Percentiles rank a stretch among this genome's conserved stretches.
phyloP scores from a whole-genome alignment of 2,329 filamentous ascomycete genomes.

The Xylariomycetidae sp. region DNA sequence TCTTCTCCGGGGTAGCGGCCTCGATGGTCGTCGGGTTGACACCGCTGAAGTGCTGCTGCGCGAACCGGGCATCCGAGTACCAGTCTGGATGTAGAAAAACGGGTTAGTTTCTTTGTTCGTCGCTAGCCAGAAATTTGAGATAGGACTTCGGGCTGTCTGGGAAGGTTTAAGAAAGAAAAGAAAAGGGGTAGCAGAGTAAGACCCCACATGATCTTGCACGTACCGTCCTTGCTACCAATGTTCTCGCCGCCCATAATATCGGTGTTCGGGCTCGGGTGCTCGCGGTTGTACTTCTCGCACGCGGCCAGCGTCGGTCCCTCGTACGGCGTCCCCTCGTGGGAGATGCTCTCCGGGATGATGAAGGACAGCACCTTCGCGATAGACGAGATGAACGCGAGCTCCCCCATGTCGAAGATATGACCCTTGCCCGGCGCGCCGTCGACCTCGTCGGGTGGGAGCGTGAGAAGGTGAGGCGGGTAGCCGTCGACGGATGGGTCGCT shows the following conservation, averaged over 20 bases:
- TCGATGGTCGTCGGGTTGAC: constrained; percentile 42
- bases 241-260: not conserved
- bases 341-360: not conserved
- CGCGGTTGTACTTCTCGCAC: not conserved
- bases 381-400: not conserved
- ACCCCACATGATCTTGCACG: no score
- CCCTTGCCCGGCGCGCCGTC: not conserved
- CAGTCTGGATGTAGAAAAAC: no score
- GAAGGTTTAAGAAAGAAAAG: no score
- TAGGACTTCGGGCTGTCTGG: no score
- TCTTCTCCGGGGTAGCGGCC: constrained; percentile 23
- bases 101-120: no score
- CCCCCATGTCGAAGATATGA: not conserved
- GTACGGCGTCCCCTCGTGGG: not conserved
- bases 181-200: no score
- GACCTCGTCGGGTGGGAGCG: not conserved
- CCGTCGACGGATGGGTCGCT: not conserved
- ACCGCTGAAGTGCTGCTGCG: constrained; percentile 40
- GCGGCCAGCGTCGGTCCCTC: not conserved
- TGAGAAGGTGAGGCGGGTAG: not conserved
- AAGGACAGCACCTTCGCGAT: not conserved
- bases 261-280: not conserved
- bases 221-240: not conserved
- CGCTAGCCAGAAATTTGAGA: no score
- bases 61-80: constrained; percentile 39